Conservation (phyloP, 805 yeast species). For the Wickerhamiella musiphila region DNA sequence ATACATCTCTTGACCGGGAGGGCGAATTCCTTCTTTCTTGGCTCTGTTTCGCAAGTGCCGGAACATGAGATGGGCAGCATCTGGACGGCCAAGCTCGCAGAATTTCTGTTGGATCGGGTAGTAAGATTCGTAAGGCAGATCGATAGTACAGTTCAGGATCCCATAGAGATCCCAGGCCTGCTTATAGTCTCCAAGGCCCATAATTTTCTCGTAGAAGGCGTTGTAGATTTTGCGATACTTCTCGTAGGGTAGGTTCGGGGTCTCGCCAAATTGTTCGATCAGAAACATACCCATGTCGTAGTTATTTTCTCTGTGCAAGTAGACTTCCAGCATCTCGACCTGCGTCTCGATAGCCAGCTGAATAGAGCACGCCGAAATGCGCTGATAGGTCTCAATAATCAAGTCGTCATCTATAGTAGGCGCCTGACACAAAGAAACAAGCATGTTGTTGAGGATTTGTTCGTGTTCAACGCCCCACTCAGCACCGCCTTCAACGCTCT, state of each 20-base stretch:
- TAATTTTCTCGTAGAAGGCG: conserved; percentile 30
- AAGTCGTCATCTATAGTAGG: conserved; percentile 16
- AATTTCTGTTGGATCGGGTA: conserved; percentile 42
- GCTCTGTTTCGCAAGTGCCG: conserved; percentile 39
- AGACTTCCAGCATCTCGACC: conserved; percentile 23
- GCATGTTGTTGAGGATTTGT: conserved; percentile 17
- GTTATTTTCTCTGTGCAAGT: conserved; percentile 22
- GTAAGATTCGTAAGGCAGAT: conserved; percentile 40
- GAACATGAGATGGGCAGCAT: conserved; percentile 45
- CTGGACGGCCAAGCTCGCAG: conserved; percentile 34
- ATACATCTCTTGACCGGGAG: conserved; percentile 41
- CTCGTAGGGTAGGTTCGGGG: conserved; percentile 14
- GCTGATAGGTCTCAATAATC: conserved; percentile 25
- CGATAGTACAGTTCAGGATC: conserved; percentile 36
- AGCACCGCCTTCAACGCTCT: conserved; percentile 24
- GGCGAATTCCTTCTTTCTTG: conserved; percentile 34
- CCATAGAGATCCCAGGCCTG: conserved; percentile 45
- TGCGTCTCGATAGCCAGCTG: conserved; percentile 25
- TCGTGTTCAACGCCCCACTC: conserved; percentile 28
- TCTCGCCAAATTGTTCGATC: conserved; percentile 26
- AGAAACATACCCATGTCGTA: conserved; percentile 29
- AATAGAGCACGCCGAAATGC: conserved; percentile 26
- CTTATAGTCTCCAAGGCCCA: conserved; percentile 22
- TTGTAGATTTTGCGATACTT: conserved; percentile 25
- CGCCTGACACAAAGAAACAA: conserved; percentile 17